Base-by-base conservation (phyloP, 106 monocot genomes). In the Platanthera zijinensis region DNA sequence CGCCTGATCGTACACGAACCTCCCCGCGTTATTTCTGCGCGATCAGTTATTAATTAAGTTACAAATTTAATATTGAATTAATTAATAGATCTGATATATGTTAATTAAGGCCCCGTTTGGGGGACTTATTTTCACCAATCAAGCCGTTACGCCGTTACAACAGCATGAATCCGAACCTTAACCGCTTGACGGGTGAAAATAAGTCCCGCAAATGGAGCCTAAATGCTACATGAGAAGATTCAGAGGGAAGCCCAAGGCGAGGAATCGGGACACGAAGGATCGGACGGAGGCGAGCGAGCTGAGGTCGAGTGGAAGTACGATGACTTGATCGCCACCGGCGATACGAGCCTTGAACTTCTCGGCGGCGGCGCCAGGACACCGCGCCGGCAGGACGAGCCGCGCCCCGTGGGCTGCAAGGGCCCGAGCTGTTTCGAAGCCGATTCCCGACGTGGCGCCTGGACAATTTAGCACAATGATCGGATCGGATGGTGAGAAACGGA, bases 361-460 rank as follows among this genome's bases (percentile, higher is more conserved):
- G 5, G 80, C 88, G 5, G 80, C 88, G 52, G 62, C 75, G 82
- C 82, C 82, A 8, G 84, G 57, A 61, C 74, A 62, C 47, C 90
- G 78, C 22, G 88, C 90, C 9, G 90, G 82, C 3, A 90, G 67
- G 56, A 90, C 82, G 0, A 86, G 63, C 75, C 82, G 72, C 62
- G 73, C 69, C n/a, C 90, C 83, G 54, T 72, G 77, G 67, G 77
- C 85, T 19, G 88, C 90, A 10, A 90, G 75, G 30, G 80, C 83
- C 12, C 88, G 76, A 15, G 90, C 85, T 1, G 88, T 90, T 47
- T 88, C 90, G 13, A 85, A 79, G 5, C 90, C 88, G 50, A 88
- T 90, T 10, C 90, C 90, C 9, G 90, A 88, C 10, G 90, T 90
- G 10, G 90, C 90, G 19, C 90, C 90, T 89, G 14, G 3, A 19